Conservation (phyloP, 2,329 filamentous ascomycete species). For the Talaromyces sp. region DNA sequence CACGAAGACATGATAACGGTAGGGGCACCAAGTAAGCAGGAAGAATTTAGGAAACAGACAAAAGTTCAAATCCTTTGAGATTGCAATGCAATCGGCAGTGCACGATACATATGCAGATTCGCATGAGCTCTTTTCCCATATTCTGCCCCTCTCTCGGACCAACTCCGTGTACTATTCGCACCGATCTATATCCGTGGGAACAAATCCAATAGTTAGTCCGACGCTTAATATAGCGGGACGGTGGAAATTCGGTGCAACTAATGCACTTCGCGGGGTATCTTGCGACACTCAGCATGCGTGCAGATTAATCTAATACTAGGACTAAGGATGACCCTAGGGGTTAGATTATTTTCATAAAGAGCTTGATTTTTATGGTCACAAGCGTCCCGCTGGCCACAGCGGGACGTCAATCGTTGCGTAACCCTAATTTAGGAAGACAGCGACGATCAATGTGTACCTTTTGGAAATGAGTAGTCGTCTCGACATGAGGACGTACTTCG, state of each 20-base stretch:
- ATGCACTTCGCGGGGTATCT: too few species aligned
- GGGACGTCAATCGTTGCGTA: background rate
- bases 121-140: background rate
- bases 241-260: background rate
- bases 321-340: too few species aligned
- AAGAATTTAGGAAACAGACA: background rate
- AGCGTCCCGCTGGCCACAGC: background rate
- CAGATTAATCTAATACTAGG: too few species aligned
- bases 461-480: background rate
- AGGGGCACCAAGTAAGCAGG: background rate
- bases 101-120: background rate
- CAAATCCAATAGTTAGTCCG: background rate
- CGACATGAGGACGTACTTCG: too few species aligned
- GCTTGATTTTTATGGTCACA: too few species aligned
- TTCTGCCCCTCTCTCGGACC: background rate
- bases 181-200: background rate
- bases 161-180: background rate
- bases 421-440: background rate
- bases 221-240: background rate
- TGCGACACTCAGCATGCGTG: too few species aligned
- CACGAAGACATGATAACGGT: slow-evolving; percentile 20
- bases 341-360: background rate
- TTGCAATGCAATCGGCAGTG: background rate
- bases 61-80: background rate
- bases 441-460: background rate